Evolutionary conservation across 1,284 basidiomycete genomes (phyloP).

Genomic region (Leccinum laetum): DNA sequence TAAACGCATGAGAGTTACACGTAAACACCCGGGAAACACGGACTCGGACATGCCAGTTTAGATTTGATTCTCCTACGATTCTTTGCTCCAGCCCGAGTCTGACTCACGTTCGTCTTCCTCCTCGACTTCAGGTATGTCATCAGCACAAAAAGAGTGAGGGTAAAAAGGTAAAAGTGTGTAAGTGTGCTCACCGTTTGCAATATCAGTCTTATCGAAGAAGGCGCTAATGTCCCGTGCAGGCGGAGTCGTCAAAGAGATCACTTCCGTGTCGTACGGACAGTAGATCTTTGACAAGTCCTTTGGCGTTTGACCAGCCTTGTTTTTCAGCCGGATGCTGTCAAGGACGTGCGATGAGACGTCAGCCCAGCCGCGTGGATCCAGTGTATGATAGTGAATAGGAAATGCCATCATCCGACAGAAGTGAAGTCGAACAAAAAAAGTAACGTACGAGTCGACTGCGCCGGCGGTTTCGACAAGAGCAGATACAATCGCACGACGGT

Average conservation of each 20-base stretch:
- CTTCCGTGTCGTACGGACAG: conserved; percentile 20
- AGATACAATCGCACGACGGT: conserved; percentile 23
- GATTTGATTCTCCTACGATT: neutral
- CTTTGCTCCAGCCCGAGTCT: conserved; percentile 10
- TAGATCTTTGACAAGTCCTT: conserved; percentile 25
- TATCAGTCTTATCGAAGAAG: conserved; percentile 21
- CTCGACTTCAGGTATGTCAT: conserved; percentile 11
- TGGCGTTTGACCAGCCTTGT: conserved; percentile 29
- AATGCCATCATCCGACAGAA: neutral
- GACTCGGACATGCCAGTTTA: neutral
- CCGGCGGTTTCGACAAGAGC: conserved; percentile 26
- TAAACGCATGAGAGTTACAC: neutral
- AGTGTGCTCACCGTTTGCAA: conserved; percentile 25
- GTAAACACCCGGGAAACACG: neutral
- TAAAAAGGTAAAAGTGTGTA: neutral
- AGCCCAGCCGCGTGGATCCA: neutral
- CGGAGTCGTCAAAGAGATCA: conserved; percentile 22
- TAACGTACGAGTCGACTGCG: conserved; percentile 29
- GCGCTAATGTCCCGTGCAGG: conserved; percentile 16
- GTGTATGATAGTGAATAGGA: neutral
- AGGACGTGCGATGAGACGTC: neutral
- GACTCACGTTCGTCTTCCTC: conserved; percentile 4
- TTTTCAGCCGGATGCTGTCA: conserved; percentile 24
- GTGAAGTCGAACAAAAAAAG: neutral
- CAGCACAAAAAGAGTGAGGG: neutral